Base-by-base conservation (phyloP, 2,329 filamentous ascomycete genomes). In the Colletotrichum phormii region DNA sequence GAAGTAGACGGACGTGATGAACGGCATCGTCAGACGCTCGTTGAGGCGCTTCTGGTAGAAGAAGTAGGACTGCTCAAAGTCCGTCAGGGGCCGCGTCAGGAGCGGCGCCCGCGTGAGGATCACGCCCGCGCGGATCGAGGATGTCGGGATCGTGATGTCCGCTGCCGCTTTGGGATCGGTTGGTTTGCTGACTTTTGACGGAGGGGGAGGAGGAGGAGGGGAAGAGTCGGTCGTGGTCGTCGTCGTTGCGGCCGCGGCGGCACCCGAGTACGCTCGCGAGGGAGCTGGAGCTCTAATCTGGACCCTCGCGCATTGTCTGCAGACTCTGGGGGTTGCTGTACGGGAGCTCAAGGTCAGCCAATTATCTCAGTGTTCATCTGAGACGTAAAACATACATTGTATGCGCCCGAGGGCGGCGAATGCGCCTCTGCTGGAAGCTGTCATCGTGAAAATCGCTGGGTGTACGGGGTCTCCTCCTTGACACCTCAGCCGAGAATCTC, bases 11-110 rank as follows among this genome's bases (percentile, higher is more conserved):
- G 94, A 94, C 76, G 94, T 91, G 69, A 93, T 93, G 83, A 98
- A 99, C 1, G 95, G 94, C 5, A 97, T 89, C 24, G 92, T 91
- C 64, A 98, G 89, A 55, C 97, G 94, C 87, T 99, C 97, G 83
- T 98, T 98, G 73, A 99, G 89, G 15, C 97, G 95, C 78, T 96
- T 96, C 86, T 99, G 97, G 86, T 99, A 99, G 82, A 99, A 95
- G 87, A 93, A 98, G 85, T 93, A 98, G 75, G 96, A 89, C 80
- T 95, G 93, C 84, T 99, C 97, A 84, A 99, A 98, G 13, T 94
- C 88, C 42, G 93, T 94, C 66, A 96, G 91, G 74, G 93, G 88
- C 76, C 94, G 93, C 31, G 97, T 98, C 78, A 99, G 88, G 72
- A 97, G 87, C 7, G 97, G 97, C 60, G 97, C 91, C 33, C 97